Evolutionary conservation across 306 rosid species (phyloP), one percentile per base, ranked within the genome.

Genomic region (Geum urbanum): DNA sequence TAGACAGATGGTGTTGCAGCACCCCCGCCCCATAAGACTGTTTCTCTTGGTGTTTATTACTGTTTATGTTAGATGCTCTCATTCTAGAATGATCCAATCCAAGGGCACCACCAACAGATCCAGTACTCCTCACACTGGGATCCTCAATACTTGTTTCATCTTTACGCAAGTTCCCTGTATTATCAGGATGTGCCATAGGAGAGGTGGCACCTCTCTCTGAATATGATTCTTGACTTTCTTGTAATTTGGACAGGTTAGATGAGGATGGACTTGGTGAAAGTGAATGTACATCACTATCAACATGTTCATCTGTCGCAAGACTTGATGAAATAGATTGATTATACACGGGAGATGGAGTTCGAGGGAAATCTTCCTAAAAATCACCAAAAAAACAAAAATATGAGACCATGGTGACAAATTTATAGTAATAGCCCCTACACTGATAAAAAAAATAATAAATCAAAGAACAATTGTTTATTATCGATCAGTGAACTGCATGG

Each of bases 331-430:
- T 77, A 72, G 90, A 74, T 24, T 79, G 86, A 80, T 70, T 84
- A 74, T 79, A 85, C 45, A 85, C 78, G 67, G 90, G 85, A 76
- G 90, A 88, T 44, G 88, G 88, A 7, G 88, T 83, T n/a, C 86
- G 86, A 51, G 90, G 88, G 65, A 83, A 87, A 78, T 85, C 92
- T 70, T 85, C 85, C 92, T 85, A 67, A 58, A 72, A 72, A 53
- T 70, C 76, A 74, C 44, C 67, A 74, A 27, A 2, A 72, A 73
- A 71, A 61, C 1, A 13, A 75, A 55, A 27, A 60, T 18, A 69
- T 65, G 20, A 71, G 27, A 37, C 7, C 16, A 55, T 3, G 55
- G 66, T 35, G 65, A 64, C 54, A 70, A 32, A 32, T 32, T 32
- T 32, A 32, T 32, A 32, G 2, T 32, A 32, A 32, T 32, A 32